phyloP scores from a whole-genome alignment of 176 grass and related monocot species.

The Oryza meridionalis region DNA sequence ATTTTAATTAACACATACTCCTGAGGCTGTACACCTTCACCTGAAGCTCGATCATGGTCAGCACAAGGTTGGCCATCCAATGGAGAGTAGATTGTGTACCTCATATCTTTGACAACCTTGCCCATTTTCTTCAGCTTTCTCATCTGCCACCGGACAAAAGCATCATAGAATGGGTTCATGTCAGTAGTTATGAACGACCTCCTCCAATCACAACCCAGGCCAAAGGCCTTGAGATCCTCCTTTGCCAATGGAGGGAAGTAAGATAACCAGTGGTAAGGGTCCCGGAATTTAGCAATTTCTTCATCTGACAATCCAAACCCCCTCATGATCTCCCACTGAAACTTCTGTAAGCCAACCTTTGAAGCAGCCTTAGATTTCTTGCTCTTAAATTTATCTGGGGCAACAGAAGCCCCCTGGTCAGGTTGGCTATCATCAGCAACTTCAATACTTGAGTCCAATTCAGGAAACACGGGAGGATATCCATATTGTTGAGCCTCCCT shows the following conservation, averaged over 20 bases:
- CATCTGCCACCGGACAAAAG: constrained; percentile 87
- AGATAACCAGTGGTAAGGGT: constrained; percentile 71
- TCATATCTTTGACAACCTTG: constrained; percentile 78
- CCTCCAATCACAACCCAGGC: constrained; percentile 73
- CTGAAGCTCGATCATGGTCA: constrained; percentile 69
- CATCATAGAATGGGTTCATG: constrained; percentile 76
- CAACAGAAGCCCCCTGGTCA: constrained; percentile 23
- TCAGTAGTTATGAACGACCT: constrained; percentile 76
- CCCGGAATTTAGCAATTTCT: constrained; percentile 66
- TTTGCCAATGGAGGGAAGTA: constrained; percentile 62
- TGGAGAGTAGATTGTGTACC: constrained; percentile 78
- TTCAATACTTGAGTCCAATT: constrained; percentile 20
- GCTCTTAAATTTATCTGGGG: constrained; percentile 70
- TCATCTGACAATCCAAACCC: constrained; percentile 57
- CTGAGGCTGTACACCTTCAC: constrained; percentile 73
- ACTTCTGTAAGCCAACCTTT: constrained; percentile 60
- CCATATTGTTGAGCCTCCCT: constrained; percentile 62
- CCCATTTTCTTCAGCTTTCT: constrained; percentile 64
- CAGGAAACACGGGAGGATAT: constrained; percentile 65
- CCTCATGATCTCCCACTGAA: constrained; percentile 85
- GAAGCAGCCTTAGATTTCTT: constrained; percentile 71
- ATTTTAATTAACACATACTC: constrained; percentile 86
- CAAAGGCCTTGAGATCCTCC: constrained; percentile 69
- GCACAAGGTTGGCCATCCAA: constrained; percentile 86
- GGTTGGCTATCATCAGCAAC: constrained; percentile 41